Evolutionary conservation across 495 filamentous ascomycete species (phyloP).

Genomic region (Apodospora peruviana): DNA sequence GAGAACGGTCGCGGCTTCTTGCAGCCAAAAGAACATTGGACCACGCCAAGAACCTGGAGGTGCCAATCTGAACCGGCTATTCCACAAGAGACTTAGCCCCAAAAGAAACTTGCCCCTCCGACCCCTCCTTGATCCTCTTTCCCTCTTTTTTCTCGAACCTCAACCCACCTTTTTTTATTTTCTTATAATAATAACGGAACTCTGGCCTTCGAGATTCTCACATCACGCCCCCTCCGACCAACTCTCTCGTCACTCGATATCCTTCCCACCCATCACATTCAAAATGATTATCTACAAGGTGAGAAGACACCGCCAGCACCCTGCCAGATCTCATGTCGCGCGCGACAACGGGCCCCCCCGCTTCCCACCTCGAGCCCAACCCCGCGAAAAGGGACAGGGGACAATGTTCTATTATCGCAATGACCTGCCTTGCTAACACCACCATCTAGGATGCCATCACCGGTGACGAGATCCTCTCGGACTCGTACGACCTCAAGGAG

Average conservation of each 20-base stretch:
- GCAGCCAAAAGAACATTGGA: too few species aligned
- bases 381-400: too few species aligned
- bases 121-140: slow-evolving; percentile 18
- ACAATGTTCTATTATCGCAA: too few species aligned
- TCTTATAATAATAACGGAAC: slow-evolving; percentile 1
- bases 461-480: slow-evolving; percentile 93
- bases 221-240: slow-evolving; percentile 4
- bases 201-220: slow-evolving; percentile 12
- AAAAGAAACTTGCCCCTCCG: slow-evolving; percentile 24
- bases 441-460: slow-evolving; percentile 71
- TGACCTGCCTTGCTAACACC: slow-evolving; percentile 4
- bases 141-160: slow-evolving; percentile 9
- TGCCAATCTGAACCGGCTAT: neutral
- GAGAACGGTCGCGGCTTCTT: too few species aligned
- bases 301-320: slow-evolving; percentile 44
- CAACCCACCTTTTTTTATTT: slow-evolving; percentile 6
- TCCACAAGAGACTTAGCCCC: slow-evolving; percentile 13
- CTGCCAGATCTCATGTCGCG: neutral
- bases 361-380: too few species aligned
- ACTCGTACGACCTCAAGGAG: slow-evolving; percentile 74
- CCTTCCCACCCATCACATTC: slow-evolving; percentile 25
- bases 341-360: too few species aligned
- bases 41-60: neutral
- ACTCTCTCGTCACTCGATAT: slow-evolving; percentile 8
- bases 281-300: slow-evolving; percentile 93